A percentile compares a stretch with the other conserved stretches of the same genome.
Evolutionary conservation across 1,139 yeast species (phyloP).

Genomic region (Suhomyces panamericanus): DNA sequence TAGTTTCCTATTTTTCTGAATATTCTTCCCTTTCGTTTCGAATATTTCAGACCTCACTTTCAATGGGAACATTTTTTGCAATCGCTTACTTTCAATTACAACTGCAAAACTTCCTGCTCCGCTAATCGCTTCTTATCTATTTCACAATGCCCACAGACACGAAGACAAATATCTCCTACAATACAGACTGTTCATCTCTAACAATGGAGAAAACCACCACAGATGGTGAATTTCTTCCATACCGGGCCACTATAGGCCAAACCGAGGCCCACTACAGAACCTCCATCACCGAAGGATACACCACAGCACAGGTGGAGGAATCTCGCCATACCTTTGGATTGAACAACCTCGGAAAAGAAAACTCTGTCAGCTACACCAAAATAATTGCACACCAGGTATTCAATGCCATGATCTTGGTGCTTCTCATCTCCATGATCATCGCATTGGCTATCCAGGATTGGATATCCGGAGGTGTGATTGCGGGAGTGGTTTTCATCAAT

Average conservation of each 20-base stretch:
- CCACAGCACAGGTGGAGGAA: constrained; percentile 15
- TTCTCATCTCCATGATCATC: constrained; percentile 36
- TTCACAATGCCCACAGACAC: neutral
- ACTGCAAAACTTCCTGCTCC: no score
- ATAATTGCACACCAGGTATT: constrained; percentile 38
- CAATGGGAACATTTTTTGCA: neutral
- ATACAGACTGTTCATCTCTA: neutral
- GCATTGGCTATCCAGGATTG: constrained; percentile 61
- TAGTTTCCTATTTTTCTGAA: neutral
- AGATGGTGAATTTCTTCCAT: constrained; percentile 12
- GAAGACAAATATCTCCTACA: neutral
- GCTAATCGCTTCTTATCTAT: no score
- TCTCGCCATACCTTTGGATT: constrained; percentile 20
- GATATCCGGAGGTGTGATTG: constrained; percentile 83
- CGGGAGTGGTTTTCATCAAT: constrained; percentile 33
- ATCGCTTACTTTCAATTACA: no score
- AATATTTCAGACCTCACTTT: no score
- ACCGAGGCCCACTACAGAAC: constrained; percentile 18
- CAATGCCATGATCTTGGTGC: constrained; percentile 40
- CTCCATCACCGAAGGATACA: constrained; percentile 17
- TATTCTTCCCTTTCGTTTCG: neutral
- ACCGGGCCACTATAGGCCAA: constrained; percentile 16
- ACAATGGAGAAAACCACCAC: constrained; percentile 1
- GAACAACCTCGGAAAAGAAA: constrained; percentile 33
- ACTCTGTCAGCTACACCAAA: constrained; percentile 26